Conservation (phyloP, 495 filamentous ascomycete species). For the Alectoria sarmentosa region DNA sequence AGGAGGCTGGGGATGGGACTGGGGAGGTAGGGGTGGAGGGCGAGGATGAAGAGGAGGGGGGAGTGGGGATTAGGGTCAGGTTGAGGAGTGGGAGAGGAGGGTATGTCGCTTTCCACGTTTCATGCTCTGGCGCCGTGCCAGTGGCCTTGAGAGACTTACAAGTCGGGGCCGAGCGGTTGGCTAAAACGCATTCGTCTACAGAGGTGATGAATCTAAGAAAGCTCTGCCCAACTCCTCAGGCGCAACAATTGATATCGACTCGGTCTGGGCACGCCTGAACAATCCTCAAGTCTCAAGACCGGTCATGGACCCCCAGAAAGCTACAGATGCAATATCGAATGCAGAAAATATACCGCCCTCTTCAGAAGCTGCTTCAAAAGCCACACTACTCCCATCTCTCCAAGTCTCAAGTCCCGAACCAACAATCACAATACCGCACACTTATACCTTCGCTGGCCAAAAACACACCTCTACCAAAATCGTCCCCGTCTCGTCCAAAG, state of each 20-base stretch:
- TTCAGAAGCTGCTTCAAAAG: conserved; percentile 18
- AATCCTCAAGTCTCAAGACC: conserved; percentile 31
- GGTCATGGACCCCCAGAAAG: conserved; percentile 5
- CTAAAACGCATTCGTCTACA: neutral
- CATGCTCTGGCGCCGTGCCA: neutral
- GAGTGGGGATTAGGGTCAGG: conserved; percentile 73
- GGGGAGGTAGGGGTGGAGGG: conserved; percentile 49
- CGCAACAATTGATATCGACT: conserved; percentile 83
- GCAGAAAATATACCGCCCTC: conserved; percentile 18
- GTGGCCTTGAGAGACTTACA: too few species aligned
- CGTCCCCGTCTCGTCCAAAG: conserved; percentile 70
- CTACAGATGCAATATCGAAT: conserved; percentile 27
- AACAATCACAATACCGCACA: conserved; percentile 76
- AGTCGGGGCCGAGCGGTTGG: too few species aligned
- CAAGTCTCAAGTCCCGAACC: conserved; percentile 31
- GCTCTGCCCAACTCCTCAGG: conserved; percentile 54
- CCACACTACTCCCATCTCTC: neutral
- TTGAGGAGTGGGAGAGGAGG: conserved; percentile 64
- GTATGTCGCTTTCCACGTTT: conserved; percentile 33
- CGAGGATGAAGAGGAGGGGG: conserved; percentile 48
- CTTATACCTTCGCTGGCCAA: conserved; percentile 87
- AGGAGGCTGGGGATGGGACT: conserved; percentile 35
- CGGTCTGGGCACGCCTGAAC: conserved; percentile 77
- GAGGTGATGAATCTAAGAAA: conserved; percentile 56
- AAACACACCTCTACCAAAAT: conserved; percentile 74